Evolutionary conservation across 306 rosid genomes (phyloP).

Genomic region (Prinsepia uniflora): DNA sequence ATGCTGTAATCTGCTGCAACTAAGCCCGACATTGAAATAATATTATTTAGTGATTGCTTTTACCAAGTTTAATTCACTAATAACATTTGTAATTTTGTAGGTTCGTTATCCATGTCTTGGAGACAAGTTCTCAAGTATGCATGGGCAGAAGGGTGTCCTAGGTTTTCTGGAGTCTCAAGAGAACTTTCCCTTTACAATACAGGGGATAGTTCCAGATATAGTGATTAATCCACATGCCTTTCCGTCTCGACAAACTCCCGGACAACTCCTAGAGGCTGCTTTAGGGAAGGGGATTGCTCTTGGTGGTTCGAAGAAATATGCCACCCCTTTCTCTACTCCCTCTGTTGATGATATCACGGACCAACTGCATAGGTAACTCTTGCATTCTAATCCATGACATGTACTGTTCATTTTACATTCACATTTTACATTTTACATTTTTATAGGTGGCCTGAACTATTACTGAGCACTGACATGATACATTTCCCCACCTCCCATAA

Average conservation of each 20-base stretch:
- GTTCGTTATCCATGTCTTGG: slow-evolving; percentile 93
- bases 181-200: slow-evolving; percentile 85
- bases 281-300: slow-evolving; percentile 91
- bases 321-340: slow-evolving; percentile 87
- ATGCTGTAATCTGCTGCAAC: slow-evolving; percentile 1
- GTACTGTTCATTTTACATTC: neutral
- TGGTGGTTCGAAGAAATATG: slow-evolving; percentile 56
- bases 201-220: slow-evolving; percentile 94
- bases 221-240: slow-evolving; percentile 97
- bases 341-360: slow-evolving; percentile 76
- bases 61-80: neutral
- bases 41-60: neutral
- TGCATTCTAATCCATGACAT: neutral
- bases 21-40: neutral
- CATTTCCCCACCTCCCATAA: neutral
- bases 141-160: slow-evolving; percentile 97
- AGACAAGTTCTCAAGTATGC: slow-evolving; percentile 98
- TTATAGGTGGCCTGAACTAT: neutral
- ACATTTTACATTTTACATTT: neutral
- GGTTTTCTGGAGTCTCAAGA: slow-evolving; percentile 91
- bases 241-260: slow-evolving; percentile 96
- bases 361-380: slow-evolving; percentile 77
- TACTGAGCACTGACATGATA: neutral
- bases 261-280: slow-evolving; percentile 96
- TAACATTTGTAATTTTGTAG: slow-evolving; percentile 34